These are phyloP conservation scores for Paraurostyla sp. DNA, from an alignment of 73 alveolate genomes.

Conservation along the genomic window DNA sequence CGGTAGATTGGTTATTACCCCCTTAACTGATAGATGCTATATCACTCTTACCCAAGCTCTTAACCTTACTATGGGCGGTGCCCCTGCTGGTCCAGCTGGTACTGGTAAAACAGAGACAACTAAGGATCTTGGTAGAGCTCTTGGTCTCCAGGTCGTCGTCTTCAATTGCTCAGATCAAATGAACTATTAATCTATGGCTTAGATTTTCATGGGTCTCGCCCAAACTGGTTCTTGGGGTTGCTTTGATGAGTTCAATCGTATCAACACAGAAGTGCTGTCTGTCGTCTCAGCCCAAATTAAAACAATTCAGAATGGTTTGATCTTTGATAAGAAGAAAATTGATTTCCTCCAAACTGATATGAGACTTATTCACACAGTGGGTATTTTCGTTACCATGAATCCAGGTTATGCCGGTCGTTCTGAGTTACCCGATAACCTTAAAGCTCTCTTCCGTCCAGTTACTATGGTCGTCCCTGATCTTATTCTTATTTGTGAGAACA, in stretches of 20 bases:
- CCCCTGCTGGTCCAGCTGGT: conserved; percentile 99
- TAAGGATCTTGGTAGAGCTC: conserved; percentile 98
- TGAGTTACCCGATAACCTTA: conserved; percentile 99
- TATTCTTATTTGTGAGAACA: conserved; percentile 98
- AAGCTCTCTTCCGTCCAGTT: conserved; percentile 99
- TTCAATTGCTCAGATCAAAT: conserved; percentile 99
- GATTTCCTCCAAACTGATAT: conserved; percentile 97
- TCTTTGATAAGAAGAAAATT: conserved; percentile 88
- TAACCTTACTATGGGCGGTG: conserved; percentile 97
- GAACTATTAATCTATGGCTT: conserved; percentile 99
- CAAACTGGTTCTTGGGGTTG: conserved; percentile 99
- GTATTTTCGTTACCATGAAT: conserved; percentile 98
- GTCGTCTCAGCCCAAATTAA: conserved; percentile 99
- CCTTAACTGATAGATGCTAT: conserved; percentile 99
- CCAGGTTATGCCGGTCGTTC: conserved; percentile 99
- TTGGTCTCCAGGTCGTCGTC: conserved; percentile 98
- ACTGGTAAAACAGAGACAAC: conserved; percentile 99
- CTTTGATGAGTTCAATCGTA: conserved; percentile 99
- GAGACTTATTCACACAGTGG: conserved; percentile 94
- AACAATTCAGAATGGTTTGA: conserved; percentile 95
- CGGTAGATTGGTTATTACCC: conserved; percentile 99
- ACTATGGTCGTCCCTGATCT: conserved; percentile 99
- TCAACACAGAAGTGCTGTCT: conserved; percentile 99
- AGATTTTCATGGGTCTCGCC: conserved; percentile 97
- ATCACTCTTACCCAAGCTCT: conserved; percentile 99